phyloP scores from a whole-genome alignment of 2,329 filamentous ascomycete species.

The Geoglossum cookeanum region DNA sequence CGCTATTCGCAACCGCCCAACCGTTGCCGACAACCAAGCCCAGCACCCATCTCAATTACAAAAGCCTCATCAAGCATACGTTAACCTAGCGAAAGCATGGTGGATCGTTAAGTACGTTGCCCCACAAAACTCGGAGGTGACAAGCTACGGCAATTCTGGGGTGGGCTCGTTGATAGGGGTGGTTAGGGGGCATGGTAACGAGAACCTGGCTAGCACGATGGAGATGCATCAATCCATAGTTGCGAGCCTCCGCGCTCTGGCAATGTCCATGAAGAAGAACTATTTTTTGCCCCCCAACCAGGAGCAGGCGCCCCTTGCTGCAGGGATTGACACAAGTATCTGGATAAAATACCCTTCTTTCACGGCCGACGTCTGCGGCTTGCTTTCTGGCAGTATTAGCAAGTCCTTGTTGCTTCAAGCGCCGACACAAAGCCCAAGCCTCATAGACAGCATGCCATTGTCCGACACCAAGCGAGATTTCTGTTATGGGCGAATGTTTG shows the following conservation, averaged over 20 bases:
- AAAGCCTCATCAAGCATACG: slow-evolving; percentile 49
- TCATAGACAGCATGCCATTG: slow-evolving; percentile 53
- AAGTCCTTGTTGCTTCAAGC: slow-evolving; percentile 26
- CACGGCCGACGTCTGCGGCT: slow-evolving; percentile 48
- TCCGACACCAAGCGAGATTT: slow-evolving; percentile 58
- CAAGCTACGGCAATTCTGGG: slow-evolving; percentile 21
- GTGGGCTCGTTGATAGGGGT: slow-evolving; percentile 23
- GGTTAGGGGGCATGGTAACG: slow-evolving; percentile 26
- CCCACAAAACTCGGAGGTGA: slow-evolving; percentile 21
- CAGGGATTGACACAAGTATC: slow-evolving; percentile 60
- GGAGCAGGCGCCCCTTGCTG: slow-evolving; percentile 48
- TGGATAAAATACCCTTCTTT: slow-evolving; percentile 64
- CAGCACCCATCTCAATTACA: slow-evolving; percentile 28
- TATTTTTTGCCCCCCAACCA: slow-evolving; percentile 49
- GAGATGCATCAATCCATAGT: slow-evolving; percentile 35
- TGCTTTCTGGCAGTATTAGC: slow-evolving; percentile 41
- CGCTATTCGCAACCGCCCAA: slow-evolving; percentile 45
- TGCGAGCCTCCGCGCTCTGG: slow-evolving; percentile 51
- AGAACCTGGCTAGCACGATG: slow-evolving; percentile 25
- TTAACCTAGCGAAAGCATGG: slow-evolving; percentile 68
- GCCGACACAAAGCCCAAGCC: slow-evolving; percentile 26
- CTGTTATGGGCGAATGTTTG: slow-evolving; percentile 60
- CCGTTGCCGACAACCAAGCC: slow-evolving; percentile 31
- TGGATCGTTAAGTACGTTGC: slow-evolving; percentile 44
- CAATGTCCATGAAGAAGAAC: slow-evolving; percentile 70